Conservation (phyloP, 495 filamentous ascomycete species). For the Talaromyces proteolyticus region DNA sequence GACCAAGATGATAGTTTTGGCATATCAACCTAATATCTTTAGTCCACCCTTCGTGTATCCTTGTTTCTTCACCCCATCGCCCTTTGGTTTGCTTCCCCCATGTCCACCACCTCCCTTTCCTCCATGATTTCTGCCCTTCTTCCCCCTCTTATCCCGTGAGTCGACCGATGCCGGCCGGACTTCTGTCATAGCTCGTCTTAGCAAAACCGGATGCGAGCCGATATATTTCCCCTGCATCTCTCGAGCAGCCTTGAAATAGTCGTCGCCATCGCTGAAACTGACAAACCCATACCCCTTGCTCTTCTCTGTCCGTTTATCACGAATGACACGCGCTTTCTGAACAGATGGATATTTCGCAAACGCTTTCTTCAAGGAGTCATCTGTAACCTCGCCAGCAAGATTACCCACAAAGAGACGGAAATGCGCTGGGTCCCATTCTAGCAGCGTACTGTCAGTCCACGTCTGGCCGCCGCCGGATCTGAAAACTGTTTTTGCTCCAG, state of each 20-base stretch:
- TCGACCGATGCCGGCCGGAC: conserved; percentile 59
- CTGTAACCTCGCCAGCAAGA: conserved; percentile 95
- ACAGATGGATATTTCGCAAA: conserved; percentile 84
- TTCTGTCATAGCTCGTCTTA: conserved; percentile 86
- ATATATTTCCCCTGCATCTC: conserved; percentile 99
- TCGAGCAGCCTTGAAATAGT: conserved; percentile 89
- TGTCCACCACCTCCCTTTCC: conserved; percentile 22
- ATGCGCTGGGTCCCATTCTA: conserved; percentile 96
- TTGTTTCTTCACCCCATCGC: conserved; percentile 71
- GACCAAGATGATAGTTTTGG: too few relatives aligned
- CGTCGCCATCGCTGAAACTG: conserved; percentile 89
- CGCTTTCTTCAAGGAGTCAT: conserved; percentile 90
- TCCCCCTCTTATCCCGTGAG: conserved; percentile 41
- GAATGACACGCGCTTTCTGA: conserved; percentile 88
- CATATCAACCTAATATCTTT: conserved; percentile 72
- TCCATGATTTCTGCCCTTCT: conserved; percentile 28
- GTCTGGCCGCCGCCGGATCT: conserved; percentile 83
- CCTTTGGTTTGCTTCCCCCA: conserved; percentile 37
- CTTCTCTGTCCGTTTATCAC: conserved; percentile 93
- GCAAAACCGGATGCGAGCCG: conserved; percentile 84
- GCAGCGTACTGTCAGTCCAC: conserved; percentile 78
- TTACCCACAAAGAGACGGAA: conserved; percentile 95
- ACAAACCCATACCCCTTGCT: conserved; percentile 95
- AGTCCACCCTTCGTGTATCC: conserved; percentile 76
- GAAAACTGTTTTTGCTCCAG: conserved; percentile 65